Evolutionary conservation across 352 stramenopile genomes (phyloP).

Genomic region (Halophytophthora batemanensis): DNA sequence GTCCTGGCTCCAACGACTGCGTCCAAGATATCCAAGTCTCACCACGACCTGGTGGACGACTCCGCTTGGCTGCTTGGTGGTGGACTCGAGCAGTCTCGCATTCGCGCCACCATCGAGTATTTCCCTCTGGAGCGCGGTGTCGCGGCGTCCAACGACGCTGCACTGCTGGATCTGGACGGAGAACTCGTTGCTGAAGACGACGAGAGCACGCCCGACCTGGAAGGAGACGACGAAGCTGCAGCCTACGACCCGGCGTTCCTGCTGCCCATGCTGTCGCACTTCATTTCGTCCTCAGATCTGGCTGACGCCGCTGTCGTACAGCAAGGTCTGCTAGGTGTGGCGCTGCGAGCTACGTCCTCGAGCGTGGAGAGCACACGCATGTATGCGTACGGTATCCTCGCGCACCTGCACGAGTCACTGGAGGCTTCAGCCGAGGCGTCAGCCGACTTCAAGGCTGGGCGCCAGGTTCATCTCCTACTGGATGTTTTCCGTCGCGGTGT

Average conservation of each 20-base stretch:
- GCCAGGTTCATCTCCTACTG: slow-evolving; percentile 78
- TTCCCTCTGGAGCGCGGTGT: slow-evolving; percentile 62
- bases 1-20: slow-evolving; percentile 21
- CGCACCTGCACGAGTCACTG: slow-evolving; percentile 70
- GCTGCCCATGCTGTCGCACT: slow-evolving; percentile 71
- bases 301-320: slow-evolving; percentile 54
- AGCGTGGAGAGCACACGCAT: slow-evolving; percentile 46
- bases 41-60: slow-evolving; percentile 59
- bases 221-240: slow-evolving; percentile 10
- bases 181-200: slow-evolving; percentile 8
- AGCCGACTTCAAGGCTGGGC: slow-evolving; percentile 64
- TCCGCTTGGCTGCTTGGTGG: slow-evolving; percentile 63
- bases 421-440: slow-evolving; percentile 44
- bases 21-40: slow-evolving; percentile 26
- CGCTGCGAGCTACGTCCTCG: slow-evolving; percentile 71
- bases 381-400: slow-evolving; percentile 74
- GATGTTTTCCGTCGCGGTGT: slow-evolving; percentile 74
- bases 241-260: slow-evolving; percentile 78
- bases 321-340: slow-evolving; percentile 67
- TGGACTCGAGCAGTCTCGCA: slow-evolving; percentile 55
- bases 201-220: slow-evolving; percentile 2
- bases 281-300: slow-evolving; percentile 70
- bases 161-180: slow-evolving; percentile 28
- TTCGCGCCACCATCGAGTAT: slow-evolving; percentile 65
- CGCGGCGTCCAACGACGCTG: slow-evolving; percentile 21